phyloP scores from a whole-genome alignment of 768 basidiomycete species.

The Pleurotus sapidus region DNA sequence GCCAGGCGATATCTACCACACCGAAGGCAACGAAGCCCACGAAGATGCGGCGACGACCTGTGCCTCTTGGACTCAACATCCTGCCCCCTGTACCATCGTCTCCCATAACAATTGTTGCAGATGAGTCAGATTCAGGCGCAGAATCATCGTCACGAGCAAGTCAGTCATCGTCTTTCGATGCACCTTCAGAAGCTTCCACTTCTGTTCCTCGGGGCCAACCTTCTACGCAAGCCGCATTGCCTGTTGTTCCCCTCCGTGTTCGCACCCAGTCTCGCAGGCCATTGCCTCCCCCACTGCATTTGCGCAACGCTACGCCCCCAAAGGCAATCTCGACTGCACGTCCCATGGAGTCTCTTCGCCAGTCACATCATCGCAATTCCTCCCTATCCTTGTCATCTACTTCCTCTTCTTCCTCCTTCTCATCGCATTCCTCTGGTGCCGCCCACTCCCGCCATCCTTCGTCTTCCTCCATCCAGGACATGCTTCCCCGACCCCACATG shows the following conservation, averaged over 20 bases:
- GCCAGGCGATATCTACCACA: constrained; percentile 11
- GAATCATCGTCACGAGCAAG: background rate
- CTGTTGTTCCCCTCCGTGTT: constrained; percentile 37
- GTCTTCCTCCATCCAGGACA: background rate
- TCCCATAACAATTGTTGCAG: constrained; percentile 53
- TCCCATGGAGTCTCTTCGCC: constrained; percentile 19
- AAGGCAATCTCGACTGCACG: constrained; percentile 26
- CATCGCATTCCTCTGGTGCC: background rate
- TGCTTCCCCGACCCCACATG: background rate
- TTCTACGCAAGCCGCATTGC: constrained; percentile 19
- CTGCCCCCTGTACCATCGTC: constrained; percentile 76
- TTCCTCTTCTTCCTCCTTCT: background rate
- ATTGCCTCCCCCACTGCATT: constrained; percentile 53
- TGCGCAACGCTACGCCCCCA: constrained; percentile 35
- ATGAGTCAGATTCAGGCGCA: constrained; percentile 11
- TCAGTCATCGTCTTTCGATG: background rate
- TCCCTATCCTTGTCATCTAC: constrained; percentile 2
- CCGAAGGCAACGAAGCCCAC: constrained; percentile 23
- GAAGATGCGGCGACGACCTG: constrained; percentile 60
- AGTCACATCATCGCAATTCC: background rate
- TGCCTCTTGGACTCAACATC: constrained; percentile 45
- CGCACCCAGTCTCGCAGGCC: constrained; percentile 57
- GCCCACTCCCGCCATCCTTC: background rate
- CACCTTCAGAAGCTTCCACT: background rate
- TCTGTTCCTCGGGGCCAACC: constrained; percentile 16